Conservation (phyloP, 108 stramenopile genomes). For the Thalassiosira profunda region DNA sequence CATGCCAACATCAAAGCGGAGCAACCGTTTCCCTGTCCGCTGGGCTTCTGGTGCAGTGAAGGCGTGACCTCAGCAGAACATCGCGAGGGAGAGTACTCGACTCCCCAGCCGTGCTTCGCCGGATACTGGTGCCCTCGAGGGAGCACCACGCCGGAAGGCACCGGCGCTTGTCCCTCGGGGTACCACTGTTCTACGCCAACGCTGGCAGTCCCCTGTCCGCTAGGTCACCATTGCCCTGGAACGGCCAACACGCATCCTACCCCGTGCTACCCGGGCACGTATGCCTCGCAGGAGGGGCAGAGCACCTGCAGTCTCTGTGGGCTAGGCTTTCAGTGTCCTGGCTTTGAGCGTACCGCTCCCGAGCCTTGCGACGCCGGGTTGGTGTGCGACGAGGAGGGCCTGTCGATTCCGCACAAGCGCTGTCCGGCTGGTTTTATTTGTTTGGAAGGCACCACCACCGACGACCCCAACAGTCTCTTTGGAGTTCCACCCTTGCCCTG, state of each 20-base stretch:
- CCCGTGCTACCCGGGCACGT: constrained; percentile 85
- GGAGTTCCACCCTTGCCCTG: constrained; percentile 63
- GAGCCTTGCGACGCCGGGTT: constrained; percentile 82
- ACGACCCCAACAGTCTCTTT: constrained; percentile 53
- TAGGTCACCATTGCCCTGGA: constrained; percentile 82
- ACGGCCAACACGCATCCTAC: constrained; percentile 73
- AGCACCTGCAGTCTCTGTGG: constrained; percentile 82
- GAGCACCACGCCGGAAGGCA: constrained; percentile 67
- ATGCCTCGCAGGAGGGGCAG: constrained; percentile 52
- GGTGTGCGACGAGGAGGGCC: constrained; percentile 72
- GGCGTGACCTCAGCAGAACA: constrained; percentile 55
- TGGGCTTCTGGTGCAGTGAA: constrained; percentile 68
- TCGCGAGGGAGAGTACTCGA: constrained; percentile 63
- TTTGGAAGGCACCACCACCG: constrained; percentile 71
- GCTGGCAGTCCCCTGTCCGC: constrained; percentile 72
- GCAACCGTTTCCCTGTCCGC: constrained; percentile 75
- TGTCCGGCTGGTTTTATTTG: constrained; percentile 89
- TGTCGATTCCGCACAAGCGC: constrained; percentile 66
- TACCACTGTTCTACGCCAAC: constrained; percentile 64
- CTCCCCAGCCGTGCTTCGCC: constrained; percentile 85
- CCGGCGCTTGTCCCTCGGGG: constrained; percentile 86
- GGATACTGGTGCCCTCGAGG: constrained; percentile 91
- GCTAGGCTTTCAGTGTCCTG: constrained; percentile 81
- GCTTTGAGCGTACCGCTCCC: constrained; percentile 56
- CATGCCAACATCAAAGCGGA: constrained; percentile 42